phyloP scores from a whole-genome alignment of 2,329 filamentous ascomycete genomes.

The Fusarium odoratissimum region DNA sequence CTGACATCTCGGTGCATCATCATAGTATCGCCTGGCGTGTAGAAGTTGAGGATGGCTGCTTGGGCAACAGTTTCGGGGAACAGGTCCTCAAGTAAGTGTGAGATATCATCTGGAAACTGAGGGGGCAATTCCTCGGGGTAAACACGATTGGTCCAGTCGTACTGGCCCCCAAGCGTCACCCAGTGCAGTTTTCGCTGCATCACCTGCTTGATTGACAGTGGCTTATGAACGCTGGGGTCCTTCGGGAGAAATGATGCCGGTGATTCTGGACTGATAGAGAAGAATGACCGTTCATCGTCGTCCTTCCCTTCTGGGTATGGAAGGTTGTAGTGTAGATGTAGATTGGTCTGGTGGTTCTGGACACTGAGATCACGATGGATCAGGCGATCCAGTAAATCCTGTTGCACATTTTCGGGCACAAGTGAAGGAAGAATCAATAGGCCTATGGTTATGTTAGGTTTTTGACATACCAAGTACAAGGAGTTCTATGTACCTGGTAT shows the following conservation, averaged over 20 bases:
- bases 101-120: slow-evolving; percentile 79
- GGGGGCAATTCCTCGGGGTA: slow-evolving; percentile 80
- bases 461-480: not conserved
- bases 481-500: slow-evolving; percentile 69
- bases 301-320: slow-evolving; percentile 61
- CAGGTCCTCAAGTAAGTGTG: slow-evolving; percentile 71
- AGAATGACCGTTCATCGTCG: slow-evolving; percentile 60
- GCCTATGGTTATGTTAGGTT: slow-evolving; percentile 61
- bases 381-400: slow-evolving; percentile 75
- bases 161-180: slow-evolving; percentile 95
- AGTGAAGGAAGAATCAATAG: slow-evolving; percentile 82
- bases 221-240: slow-evolving; percentile 78
- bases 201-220: slow-evolving; percentile 75
- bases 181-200: slow-evolving; percentile 87
- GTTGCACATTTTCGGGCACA: slow-evolving; percentile 76
- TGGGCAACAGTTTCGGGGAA: slow-evolving; percentile 85
- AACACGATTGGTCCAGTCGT: slow-evolving; percentile 90
- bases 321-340: slow-evolving; percentile 84
- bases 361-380: slow-evolving; percentile 82
- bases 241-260: slow-evolving; percentile 73
- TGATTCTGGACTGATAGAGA: slow-evolving; percentile 60
- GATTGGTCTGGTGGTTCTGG: slow-evolving; percentile 83
- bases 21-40: slow-evolving; percentile 89
- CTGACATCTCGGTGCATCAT: slow-evolving; percentile 95
- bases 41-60: slow-evolving; percentile 94